These are phyloP conservation scores for Colletotrichum gigasporum DNA, from an alignment of 2,329 filamentous ascomycete genomes.

Conservation along the genomic window DNA sequence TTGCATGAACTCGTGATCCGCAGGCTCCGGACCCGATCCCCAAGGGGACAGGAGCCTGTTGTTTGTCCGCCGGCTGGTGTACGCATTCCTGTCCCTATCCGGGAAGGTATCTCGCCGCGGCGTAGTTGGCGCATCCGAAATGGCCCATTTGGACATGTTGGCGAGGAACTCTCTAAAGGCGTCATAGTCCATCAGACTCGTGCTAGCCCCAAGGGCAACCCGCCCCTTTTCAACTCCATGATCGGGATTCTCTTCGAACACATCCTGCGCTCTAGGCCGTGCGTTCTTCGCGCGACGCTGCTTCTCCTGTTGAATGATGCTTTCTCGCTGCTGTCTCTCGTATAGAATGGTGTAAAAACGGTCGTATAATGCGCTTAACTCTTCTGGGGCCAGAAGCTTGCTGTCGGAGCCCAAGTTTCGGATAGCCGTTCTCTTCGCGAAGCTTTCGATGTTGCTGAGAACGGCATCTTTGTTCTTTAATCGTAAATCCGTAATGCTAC, in stretches of 20 bases:
- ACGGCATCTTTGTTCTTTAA: conserved; percentile 95
- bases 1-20: conserved; percentile 94
- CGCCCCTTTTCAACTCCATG: conserved; percentile 81
- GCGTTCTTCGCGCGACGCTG: conserved; percentile 72
- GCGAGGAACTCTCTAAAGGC: conserved; percentile 95
- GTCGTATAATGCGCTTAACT: conserved; percentile 91
- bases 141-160: conserved; percentile 89
- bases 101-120: conserved; percentile 57
- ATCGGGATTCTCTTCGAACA: conserved; percentile 47
- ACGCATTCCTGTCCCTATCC: conserved; percentile 63
- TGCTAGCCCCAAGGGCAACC: conserved; percentile 88
- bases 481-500: conserved; percentile 87
- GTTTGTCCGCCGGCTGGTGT: conserved; percentile 24
- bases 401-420: conserved; percentile 95
- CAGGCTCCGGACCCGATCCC: conserved; percentile 72
- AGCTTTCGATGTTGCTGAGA: conserved; percentile 94
- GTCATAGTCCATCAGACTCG: conserved; percentile 96
- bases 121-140: conserved; percentile 81
- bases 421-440: conserved; percentile 96
- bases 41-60: conserved; percentile 55
- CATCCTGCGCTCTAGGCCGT: conserved; percentile 55
- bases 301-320: conserved; percentile 80
- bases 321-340: conserved; percentile 85
- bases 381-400: conserved; percentile 86
- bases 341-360: conserved; percentile 93